These are phyloP conservation scores for Hypomyces perniciosus DNA, from an alignment of 2,329 filamentous ascomycete genomes.

Conservation along the genomic window DNA sequence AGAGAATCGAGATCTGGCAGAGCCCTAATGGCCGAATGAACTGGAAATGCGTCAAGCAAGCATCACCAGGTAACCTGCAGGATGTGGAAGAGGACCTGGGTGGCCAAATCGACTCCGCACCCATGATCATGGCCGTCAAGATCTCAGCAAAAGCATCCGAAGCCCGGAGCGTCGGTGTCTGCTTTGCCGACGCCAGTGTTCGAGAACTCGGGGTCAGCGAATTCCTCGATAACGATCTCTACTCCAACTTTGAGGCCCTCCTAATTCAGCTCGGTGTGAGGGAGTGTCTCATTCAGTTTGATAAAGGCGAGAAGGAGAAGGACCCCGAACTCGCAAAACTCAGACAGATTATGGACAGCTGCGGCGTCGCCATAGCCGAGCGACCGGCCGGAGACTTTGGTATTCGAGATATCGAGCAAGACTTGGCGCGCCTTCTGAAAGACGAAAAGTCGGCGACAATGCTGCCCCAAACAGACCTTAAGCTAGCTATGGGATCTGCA, in stretches of 20 bases:
- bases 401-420: conserved; percentile 90
- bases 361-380: conserved; percentile 84
- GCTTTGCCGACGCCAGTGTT: conserved; percentile 95
- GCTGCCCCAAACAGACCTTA: conserved; percentile 85
- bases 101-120: conserved; percentile 76
- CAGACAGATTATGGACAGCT: conserved; percentile 82
- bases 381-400: conserved; percentile 71
- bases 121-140: conserved; percentile 93
- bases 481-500: conserved; percentile 92
- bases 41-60: conserved; percentile 88
- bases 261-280: conserved; percentile 94
- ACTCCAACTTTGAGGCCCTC: conserved; percentile 94
- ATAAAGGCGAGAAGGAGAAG: conserved; percentile 74
- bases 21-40: conserved; percentile 71
- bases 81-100: conserved; percentile 95
- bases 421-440: conserved; percentile 78
- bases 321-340: conserved; percentile 86
- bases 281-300: conserved; percentile 81
- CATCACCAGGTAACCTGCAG: conserved; percentile 92
- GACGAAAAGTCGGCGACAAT: conserved; percentile 73
- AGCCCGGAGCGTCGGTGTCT: conserved; percentile 82
- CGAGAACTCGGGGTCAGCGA: conserved; percentile 94
- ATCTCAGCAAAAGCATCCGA: conserved; percentile 82
- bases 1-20: conserved; percentile 85
- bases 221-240: conserved; percentile 97